Percentiles rank a stretch among this genome's conserved stretches.
These are phyloP conservation scores for Artemisia argyi DNA, from an alignment of 129 eudicot genomes.

Conservation along the genomic window DNA sequence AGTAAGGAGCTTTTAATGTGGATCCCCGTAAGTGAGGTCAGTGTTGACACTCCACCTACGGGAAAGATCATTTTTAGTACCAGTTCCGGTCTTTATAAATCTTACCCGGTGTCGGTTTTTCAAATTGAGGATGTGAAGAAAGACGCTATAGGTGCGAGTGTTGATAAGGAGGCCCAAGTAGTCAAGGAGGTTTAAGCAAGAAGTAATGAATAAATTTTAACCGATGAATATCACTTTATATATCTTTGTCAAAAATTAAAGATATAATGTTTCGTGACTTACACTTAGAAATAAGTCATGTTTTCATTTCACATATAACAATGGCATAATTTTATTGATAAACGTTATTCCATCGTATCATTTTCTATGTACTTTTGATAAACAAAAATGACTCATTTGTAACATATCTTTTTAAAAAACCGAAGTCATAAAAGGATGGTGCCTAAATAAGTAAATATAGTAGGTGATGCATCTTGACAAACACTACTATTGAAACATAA, in stretches of 20 bases:
- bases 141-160: constrained; percentile 22
- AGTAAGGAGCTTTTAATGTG: constrained; percentile 72
- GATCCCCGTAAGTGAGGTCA: constrained; percentile 50
- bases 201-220: constrained; percentile 2
- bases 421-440: too few species aligned
- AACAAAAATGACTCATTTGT: too few species aligned
- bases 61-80: constrained; percentile 63
- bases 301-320: background rate
- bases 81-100: constrained; percentile 50
- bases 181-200: constrained; percentile 33
- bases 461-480: too few species aligned
- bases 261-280: constrained; percentile 19
- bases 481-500: too few species aligned
- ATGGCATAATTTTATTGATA: too few species aligned
- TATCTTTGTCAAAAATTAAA: constrained; percentile 22
- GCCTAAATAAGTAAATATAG: too few species aligned
- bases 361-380: too few species aligned
- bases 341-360: too few species aligned
- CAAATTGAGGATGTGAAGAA: constrained; percentile 42
- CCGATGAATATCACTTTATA: constrained; percentile 9
- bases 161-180: constrained; percentile 28
- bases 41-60: constrained; percentile 41
- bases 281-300: background rate
- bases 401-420: too few species aligned
- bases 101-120: constrained; percentile 62